A percentile compares a stretch with the other conserved stretches of the same genome.
phyloP scores from a whole-genome alignment of 177 flowering plant species.

The Telopea speciosissima region DNA sequence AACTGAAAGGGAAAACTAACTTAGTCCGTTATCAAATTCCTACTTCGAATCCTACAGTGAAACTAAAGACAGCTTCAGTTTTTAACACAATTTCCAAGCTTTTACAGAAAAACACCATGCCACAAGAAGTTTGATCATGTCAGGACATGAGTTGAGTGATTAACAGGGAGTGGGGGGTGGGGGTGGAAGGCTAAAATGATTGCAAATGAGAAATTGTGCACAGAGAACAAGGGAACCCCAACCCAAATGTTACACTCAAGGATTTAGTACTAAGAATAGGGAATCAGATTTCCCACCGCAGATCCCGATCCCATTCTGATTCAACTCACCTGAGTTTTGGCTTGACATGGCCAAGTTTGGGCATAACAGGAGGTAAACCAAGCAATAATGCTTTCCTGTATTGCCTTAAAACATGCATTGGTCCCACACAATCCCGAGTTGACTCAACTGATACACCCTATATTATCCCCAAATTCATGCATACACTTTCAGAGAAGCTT shows the following conservation, averaged over 20 bases:
- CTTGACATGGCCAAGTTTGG: no score
- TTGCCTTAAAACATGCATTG: no score
- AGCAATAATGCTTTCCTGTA: no score
- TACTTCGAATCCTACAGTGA: background rate
- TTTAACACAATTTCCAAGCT: background rate
- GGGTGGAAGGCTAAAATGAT: background rate
- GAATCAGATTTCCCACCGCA: no score
- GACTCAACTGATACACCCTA: no score
- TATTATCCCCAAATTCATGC: background rate
- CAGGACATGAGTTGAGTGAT: background rate
- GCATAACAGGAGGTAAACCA: no score
- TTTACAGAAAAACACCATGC: background rate
- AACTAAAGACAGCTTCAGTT: background rate
- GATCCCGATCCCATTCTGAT: no score
- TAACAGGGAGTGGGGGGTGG: no score
- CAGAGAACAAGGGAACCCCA: background rate
- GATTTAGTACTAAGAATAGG: no score
- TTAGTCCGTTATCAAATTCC: background rate
- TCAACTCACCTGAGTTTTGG: no score
- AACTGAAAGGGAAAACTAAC: constrained; percentile 24
- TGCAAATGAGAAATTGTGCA: background rate
- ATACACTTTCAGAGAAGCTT: background rate
- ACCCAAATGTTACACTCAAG: no score
- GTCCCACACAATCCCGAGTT: no score
- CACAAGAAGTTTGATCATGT: background rate